Base-by-base conservation (phyloP, 2,329 filamentous ascomycete species). In the Talaromyces funiculosus region DNA sequence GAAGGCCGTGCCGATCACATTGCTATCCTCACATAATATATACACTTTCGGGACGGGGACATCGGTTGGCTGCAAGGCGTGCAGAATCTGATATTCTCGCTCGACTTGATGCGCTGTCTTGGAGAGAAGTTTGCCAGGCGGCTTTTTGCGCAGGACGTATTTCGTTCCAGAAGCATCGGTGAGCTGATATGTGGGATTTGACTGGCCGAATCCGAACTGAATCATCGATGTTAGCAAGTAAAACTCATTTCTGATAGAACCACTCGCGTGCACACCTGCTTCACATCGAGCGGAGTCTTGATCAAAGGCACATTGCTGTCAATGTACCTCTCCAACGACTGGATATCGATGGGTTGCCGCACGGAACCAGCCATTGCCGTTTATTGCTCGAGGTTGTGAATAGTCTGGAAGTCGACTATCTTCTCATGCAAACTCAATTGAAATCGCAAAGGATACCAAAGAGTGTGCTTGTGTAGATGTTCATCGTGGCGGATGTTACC, bases 51-150 rank as follows among this genome's bases (percentile, higher is more conserved):
- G 94, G 0, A 96, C 91, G 0, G 92, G 90, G 8, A 97, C 92
- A 71, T 90, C 86, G 20, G 90, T 95, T 58, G 77, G 79, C 64
- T 86, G 85, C 33, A 97, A 82, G 2, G 93, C 92, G 72, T 90
- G 86, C 70, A 97, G 89, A 71, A 97, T 89, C 69, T 88, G 87
- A 78, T 94, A 94, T 77, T 99, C 94, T 68, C 94, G 89, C 78
- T 99, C 94, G 70, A 99, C 93, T 74, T 93, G 90, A 80, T 99
- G 94, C 9, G 94, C 94, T 2, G 93, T 93, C 78, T 92, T 91
- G 68, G 91, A 96, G 54, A 97, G 83, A 40, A 99, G 87, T 78
- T 88, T 86, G 65, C 94, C 94, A n/a, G 94, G 93, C 0, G 94
- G 94, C 79, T 97, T 97, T 84, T 99, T 97, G 73, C 94, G 90